These are phyloP conservation scores for Sugiyamaella grinbergsii DNA, from an alignment of 1,139 yeast genomes.

Conservation along the genomic window DNA sequence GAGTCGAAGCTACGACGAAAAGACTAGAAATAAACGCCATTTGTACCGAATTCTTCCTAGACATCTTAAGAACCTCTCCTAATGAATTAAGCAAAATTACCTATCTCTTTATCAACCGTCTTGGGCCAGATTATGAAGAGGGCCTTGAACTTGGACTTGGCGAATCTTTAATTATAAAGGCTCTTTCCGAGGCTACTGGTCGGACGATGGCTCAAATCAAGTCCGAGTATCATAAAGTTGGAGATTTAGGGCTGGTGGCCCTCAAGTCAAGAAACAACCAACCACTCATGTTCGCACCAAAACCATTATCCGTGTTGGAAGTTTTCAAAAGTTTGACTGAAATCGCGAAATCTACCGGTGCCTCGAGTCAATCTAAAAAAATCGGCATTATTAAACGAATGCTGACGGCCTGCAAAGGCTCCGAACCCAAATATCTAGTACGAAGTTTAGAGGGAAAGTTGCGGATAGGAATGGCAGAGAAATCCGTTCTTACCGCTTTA, in stretches of 20 bases:
- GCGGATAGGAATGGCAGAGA: conserved; percentile 92
- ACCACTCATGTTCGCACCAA: conserved; percentile 91
- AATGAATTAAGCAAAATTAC: conserved; percentile 67
- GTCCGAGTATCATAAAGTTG: conserved; percentile 71
- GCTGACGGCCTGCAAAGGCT: conserved; percentile 83
- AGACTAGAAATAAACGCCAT: conserved; percentile 76
- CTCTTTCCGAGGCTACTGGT: conserved; percentile 90
- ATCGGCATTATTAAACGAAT: conserved; percentile 75
- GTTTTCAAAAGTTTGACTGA: conserved; percentile 75
- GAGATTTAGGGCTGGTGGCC: conserved; percentile 92
- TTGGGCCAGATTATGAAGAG: conserved; percentile 96
- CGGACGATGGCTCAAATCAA: conserved; percentile 70
- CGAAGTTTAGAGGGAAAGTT: conserved; percentile 91
- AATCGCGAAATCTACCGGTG: conserved; percentile 82
- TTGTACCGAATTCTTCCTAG: conserved; percentile 69
- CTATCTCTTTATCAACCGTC: conserved; percentile 79
- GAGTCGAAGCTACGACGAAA: conserved; percentile 75
- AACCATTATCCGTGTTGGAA: conserved; percentile 66
- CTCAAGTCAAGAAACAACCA: conserved; percentile 80
- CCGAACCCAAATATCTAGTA: conserved; percentile 86
- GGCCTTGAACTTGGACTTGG: conserved; percentile 93
- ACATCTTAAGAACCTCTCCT: conserved; percentile 60
- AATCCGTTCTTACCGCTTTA: conserved; percentile 78
- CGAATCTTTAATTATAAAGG: conserved; percentile 81
- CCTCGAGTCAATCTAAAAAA: conserved; percentile 77